phyloP scores from a whole-genome alignment of 1,139 yeast genomes.

The Suhomyces chickasaworum region DNA sequence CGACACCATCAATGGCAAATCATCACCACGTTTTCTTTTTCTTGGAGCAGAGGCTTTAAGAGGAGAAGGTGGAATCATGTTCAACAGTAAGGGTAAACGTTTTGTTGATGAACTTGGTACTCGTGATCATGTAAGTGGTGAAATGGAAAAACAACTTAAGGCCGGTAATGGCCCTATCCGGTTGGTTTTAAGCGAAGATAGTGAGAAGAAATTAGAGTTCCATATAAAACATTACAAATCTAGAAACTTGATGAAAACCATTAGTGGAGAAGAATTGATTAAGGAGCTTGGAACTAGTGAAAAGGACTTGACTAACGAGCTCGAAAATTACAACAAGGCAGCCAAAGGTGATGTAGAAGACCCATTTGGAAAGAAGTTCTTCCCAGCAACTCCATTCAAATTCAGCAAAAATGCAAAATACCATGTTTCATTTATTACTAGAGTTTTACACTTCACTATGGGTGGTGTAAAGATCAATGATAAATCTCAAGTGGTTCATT shows the following conservation, averaged over 20 bases:
- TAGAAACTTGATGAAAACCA: constrained; percentile 61
- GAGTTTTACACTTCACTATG: constrained; percentile 85
- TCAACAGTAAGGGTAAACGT: constrained; percentile 63
- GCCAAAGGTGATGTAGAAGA: constrained; percentile 48
- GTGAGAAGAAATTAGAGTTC: constrained; percentile 49
- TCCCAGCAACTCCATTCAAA: constrained; percentile 53
- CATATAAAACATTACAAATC: constrained; percentile 68
- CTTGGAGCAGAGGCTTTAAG: constrained; percentile 79
- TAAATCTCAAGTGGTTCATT: constrained; percentile 54
- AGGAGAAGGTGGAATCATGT: constrained; percentile 74
- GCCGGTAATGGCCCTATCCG: constrained; percentile 55
- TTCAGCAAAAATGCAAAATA: constrained; percentile 32
- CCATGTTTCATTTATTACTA: constrained; percentile 61
- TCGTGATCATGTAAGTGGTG: constrained; percentile 67
- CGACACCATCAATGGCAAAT: constrained; percentile 43
- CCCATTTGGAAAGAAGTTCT: constrained; percentile 52
- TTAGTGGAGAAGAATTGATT: constrained; percentile 52
- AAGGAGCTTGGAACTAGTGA: constrained; percentile 42
- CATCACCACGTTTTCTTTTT: constrained; percentile 56
- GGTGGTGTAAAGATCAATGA: constrained; percentile 77
- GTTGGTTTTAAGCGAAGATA: constrained; percentile 46
- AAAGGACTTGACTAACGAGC: constrained; percentile 35
- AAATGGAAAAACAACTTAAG: constrained; percentile 50
- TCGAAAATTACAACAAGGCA: constrained; percentile 47
- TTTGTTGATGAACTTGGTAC: constrained; percentile 74